A percentile compares a stretch with the other conserved stretches of the same genome.
phyloP scores from a whole-genome alignment of 2,329 filamentous ascomycete species.

The Emericellopsis atlantica region DNA sequence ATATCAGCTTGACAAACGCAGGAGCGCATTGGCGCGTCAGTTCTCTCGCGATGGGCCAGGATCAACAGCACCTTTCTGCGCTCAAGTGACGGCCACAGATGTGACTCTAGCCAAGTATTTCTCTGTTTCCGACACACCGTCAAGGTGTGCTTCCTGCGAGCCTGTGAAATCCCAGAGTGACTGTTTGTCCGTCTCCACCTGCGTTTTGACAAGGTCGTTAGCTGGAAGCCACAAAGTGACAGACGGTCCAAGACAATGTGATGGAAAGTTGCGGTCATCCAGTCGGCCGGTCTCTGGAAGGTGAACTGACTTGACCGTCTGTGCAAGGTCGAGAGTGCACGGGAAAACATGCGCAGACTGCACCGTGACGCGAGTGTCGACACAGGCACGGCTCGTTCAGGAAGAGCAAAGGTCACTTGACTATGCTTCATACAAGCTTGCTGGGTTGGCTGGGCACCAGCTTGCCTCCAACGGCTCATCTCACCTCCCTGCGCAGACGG shows the following conservation, averaged over 20 bases:
- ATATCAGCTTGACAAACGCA: slow-evolving; percentile 1
- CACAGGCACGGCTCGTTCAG: background rate
- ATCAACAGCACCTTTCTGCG: background rate
- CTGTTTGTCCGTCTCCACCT: background rate
- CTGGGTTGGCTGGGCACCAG: too few relatives aligned
- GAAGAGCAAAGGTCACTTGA: background rate
- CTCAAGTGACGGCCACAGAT: background rate
- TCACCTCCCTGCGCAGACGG: too few relatives aligned
- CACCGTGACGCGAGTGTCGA: too few relatives aligned
- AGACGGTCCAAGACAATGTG: background rate
- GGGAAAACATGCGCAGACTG: too few relatives aligned
- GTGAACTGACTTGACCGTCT: too few relatives aligned
- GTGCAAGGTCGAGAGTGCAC: too few relatives aligned
- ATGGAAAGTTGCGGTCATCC: background rate
- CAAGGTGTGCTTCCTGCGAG: background rate
- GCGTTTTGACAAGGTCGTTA: background rate
- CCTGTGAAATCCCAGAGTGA: slow-evolving; percentile 1
- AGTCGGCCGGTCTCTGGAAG: background rate
- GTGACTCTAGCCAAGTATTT: background rate
- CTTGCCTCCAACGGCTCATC: too few relatives aligned
- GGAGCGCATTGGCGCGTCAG: too few relatives aligned
- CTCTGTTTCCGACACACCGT: background rate
- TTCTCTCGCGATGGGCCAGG: too few relatives aligned
- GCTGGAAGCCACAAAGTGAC: slow-evolving; percentile 4
- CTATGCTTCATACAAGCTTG: background rate